These are phyloP conservation scores for Fomitiporia mediterranea DNA, from an alignment of 1,284 basidiomycete genomes.

Conservation along the genomic window DNA sequence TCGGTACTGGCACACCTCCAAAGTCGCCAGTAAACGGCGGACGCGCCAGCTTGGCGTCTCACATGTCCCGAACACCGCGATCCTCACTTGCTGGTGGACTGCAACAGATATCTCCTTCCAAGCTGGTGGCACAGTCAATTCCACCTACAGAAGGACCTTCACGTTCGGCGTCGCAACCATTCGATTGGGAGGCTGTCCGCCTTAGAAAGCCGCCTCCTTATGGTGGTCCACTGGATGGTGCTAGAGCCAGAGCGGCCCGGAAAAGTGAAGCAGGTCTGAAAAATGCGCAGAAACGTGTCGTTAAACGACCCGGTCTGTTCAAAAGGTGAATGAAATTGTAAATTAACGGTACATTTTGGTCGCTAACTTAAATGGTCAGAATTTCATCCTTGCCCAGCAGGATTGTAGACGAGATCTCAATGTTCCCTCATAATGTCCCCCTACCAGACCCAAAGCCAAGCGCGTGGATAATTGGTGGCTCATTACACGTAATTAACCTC, in stretches of 20 bases:
- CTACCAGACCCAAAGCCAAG: constrained; percentile 59
- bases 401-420: constrained; percentile 65
- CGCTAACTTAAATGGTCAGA: constrained; percentile 31
- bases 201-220: constrained; percentile 64
- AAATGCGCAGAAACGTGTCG: constrained; percentile 43
- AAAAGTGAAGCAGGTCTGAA: constrained; percentile 39
- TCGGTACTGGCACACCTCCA: constrained; percentile 11
- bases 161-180: constrained; percentile 63
- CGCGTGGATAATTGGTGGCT: constrained; percentile 59
- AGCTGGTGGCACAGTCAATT: constrained; percentile 1
- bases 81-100: background rate
- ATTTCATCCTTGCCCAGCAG: constrained; percentile 58
- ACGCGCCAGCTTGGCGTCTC: background rate
- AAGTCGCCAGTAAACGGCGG: constrained; percentile 12
- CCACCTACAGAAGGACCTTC: constrained; percentile 43
- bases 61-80: constrained; percentile 9
- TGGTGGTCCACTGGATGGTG: constrained; percentile 48
- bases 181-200: constrained; percentile 79
- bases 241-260: constrained; percentile 34
- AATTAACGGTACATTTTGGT: constrained; percentile 1
- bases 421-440: constrained; percentile 73
- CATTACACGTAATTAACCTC: constrained; percentile 62
- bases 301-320: constrained; percentile 57
- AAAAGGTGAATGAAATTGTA: constrained; percentile 44
- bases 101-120: constrained; percentile 1